Evolutionary conservation across 2,329 filamentous ascomycete species (phyloP).

Genomic region (Diplodia seriata): DNA sequence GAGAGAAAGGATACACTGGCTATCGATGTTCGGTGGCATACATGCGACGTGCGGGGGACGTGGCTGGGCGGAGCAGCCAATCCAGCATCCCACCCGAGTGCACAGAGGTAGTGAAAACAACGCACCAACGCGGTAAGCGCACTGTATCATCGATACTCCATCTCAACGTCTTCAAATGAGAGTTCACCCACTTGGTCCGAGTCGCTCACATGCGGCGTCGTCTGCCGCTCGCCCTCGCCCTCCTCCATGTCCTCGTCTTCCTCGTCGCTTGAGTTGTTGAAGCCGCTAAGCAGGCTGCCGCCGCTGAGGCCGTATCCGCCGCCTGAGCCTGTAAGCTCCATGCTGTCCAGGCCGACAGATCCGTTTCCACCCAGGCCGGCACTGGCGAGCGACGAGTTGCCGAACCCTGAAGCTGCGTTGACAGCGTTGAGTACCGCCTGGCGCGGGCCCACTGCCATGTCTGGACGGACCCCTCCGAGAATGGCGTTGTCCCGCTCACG

Average conservation of each 20-base stretch:
- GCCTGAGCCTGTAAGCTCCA: constrained; percentile 70
- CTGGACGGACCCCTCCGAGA: constrained; percentile 89
- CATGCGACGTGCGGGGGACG: constrained; percentile 25
- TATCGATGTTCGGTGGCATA: constrained; percentile 30
- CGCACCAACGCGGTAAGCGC: constrained; percentile 32
- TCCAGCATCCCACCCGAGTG: constrained; percentile 8
- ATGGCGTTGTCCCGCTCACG: constrained; percentile 98
- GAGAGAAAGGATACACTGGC: constrained; percentile 24
- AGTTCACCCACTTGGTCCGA: constrained; percentile 72
- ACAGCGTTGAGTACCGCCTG: constrained; percentile 69
- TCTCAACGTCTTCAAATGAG: constrained; percentile 67
- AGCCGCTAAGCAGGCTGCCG: constrained; percentile 82
- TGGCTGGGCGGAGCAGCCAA: neutral
- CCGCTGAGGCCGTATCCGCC: constrained; percentile 72
- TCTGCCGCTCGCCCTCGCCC: constrained; percentile 72
- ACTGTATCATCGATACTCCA: constrained; percentile 62
- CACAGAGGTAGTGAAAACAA: constrained; percentile 28
- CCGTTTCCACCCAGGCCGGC: constrained; percentile 77
- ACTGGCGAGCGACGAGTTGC: constrained; percentile 73
- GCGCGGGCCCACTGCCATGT: constrained; percentile 83
- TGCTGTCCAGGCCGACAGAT: constrained; percentile 61
- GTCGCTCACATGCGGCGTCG: constrained; percentile 56
- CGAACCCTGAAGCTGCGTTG: constrained; percentile 64
- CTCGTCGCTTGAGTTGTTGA: constrained; percentile 93
- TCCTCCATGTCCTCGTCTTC: constrained; percentile 95